Conservation (phyloP, 2,329 filamentous ascomycete species). For the Fonsecaea pedrosoi region DNA sequence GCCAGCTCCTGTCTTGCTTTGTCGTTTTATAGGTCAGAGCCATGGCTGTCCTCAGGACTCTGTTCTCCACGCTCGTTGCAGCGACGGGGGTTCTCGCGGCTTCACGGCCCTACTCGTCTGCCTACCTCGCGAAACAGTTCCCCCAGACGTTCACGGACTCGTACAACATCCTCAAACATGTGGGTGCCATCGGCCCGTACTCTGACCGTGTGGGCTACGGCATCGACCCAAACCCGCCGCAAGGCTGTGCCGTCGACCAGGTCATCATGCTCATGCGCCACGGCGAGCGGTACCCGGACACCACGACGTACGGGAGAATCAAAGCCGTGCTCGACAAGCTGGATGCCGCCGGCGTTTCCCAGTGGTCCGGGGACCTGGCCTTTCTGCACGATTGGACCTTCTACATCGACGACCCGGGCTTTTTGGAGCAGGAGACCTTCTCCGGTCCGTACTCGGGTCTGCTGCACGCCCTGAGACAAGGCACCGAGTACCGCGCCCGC, state of each 20-base stretch:
- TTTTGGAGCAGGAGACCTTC: slow-evolving; percentile 20
- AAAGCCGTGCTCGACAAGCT: slow-evolving; percentile 86
- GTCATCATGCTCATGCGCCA: slow-evolving; percentile 55
- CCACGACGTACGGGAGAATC: slow-evolving; percentile 98
- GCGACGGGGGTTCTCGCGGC: neutral
- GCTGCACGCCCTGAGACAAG: slow-evolving; percentile 14
- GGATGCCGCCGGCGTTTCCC: slow-evolving; percentile 76
- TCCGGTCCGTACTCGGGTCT: slow-evolving; percentile 21
- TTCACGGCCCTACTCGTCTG: neutral
- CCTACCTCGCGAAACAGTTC: slow-evolving; percentile 22
- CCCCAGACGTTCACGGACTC: slow-evolving; percentile 22
- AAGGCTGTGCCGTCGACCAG: slow-evolving; percentile 61
- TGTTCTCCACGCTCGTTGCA: neutral
- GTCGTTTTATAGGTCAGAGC: neutral
- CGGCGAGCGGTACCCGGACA: slow-evolving; percentile 88
- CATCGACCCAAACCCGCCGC: slow-evolving; percentile 92
- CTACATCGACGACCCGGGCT: slow-evolving; percentile 7
- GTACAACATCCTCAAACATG: slow-evolving; percentile 59
- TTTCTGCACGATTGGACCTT: slow-evolving; percentile 20
- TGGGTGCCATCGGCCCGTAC: slow-evolving; percentile 94
- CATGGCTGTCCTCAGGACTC: neutral
- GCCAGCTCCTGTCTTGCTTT: neutral
- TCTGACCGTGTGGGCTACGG: slow-evolving; percentile 62
- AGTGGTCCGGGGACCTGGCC: slow-evolving; percentile 47
- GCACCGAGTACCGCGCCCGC: slow-evolving; percentile 10